phyloP scores from a whole-genome alignment of 2,329 filamentous ascomycete species.

The Xylaria arbuscula region DNA sequence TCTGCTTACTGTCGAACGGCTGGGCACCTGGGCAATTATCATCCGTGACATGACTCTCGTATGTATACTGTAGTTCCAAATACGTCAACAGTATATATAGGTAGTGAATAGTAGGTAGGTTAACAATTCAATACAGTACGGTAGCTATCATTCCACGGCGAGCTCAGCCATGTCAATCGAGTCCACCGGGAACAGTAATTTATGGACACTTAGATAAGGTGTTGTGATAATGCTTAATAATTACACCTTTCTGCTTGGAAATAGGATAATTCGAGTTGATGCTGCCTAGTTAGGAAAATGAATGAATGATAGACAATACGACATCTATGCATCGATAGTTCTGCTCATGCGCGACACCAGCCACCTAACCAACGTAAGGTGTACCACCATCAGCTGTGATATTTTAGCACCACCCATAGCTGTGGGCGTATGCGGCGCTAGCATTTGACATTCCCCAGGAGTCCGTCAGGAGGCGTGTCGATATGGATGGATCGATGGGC shows the following conservation, averaged over 20 bases:
- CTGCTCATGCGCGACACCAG: background rate
- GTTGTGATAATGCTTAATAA: constrained; percentile 11
- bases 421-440: constrained; percentile 11
- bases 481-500: constrained; percentile 1
- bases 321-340: constrained; percentile 7
- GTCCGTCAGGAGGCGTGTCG: constrained; percentile 7
- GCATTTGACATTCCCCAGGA: constrained; percentile 22
- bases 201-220: background rate
- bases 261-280: background rate
- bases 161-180: background rate
- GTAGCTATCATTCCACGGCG: constrained; percentile 3
- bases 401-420: constrained; percentile 15
- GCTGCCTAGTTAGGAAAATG: too few species aligned
- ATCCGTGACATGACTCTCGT: background rate
- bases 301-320: background rate
- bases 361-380: background rate
- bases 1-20: constrained; percentile 21
- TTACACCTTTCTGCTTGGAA: background rate
- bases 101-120: background rate
- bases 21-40: background rate
- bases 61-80: background rate
- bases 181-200: constrained; percentile 2
- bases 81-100: background rate
- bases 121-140: constrained; percentile 1
- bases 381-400: background rate